Percentiles rank a stretch among this genome's conserved stretches.
Evolutionary conservation across 208 protist species (phyloP).

Genomic region (Acanthamoeba quina): DNA sequence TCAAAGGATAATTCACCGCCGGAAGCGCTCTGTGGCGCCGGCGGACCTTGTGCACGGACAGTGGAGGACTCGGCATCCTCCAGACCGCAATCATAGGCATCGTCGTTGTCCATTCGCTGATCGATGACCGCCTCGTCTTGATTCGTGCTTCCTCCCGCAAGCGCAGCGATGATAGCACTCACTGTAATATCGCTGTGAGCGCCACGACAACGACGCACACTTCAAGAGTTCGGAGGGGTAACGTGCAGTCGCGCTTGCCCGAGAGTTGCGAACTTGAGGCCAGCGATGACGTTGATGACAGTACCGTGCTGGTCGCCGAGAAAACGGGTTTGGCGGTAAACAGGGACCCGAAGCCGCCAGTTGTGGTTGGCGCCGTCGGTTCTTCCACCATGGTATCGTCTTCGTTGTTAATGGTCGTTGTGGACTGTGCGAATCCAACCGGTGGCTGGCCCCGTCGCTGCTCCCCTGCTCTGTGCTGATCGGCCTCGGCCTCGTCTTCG

Average conservation of each 20-base stretch:
- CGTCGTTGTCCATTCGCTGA: background rate
- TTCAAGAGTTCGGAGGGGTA: background rate
- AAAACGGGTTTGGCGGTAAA: slow-evolving; percentile 1
- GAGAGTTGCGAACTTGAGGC: background rate
- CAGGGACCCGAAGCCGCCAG: background rate
- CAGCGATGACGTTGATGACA: background rate
- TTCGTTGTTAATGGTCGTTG: background rate
- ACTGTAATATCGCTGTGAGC: background rate
- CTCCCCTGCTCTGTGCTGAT: background rate
- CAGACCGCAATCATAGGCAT: background rate
- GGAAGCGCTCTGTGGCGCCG: background rate
- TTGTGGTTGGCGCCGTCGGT: background rate
- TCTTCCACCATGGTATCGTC: background rate
- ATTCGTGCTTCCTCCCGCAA: background rate
- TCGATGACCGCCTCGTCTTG: background rate
- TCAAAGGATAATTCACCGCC: background rate
- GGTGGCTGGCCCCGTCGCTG: background rate
- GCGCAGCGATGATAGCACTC: background rate
- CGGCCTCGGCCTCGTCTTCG: no score
- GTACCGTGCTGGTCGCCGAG: background rate
- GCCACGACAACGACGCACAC: background rate
- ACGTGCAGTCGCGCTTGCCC: slow-evolving; percentile 9
- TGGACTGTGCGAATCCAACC: background rate
- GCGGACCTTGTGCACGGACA: no score
- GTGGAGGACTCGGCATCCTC: background rate